Base-by-base conservation (phyloP, 1,284 basidiomycete species). In the Phellopilus nigrolimitatus region DNA sequence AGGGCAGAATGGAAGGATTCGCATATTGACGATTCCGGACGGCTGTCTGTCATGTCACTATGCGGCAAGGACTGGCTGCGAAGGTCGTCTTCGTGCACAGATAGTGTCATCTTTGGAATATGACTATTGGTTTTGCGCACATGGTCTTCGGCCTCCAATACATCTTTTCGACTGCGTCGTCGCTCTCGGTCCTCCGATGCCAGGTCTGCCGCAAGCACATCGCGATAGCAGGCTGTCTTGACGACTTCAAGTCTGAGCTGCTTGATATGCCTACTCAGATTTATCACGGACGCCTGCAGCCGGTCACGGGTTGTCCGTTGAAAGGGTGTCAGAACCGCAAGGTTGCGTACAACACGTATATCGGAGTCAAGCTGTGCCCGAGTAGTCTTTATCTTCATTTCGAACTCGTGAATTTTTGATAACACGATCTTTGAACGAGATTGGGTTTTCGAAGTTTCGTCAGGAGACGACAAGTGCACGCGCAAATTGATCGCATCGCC, bases 311-410 rank as follows among this genome's bases (percentile, higher is more conserved):
- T 94, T 4, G 84, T 72, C 47, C 80, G 80, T 62, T 88, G 89
- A 66, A 97, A 95, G 1, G 95, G 92, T 6, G 91, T 88, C 42
- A 97, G 73, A 45, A 88, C 79, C 1, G 84, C 84, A n/a, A 97
- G 74, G 61, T 94, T 95, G 37, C 87, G 82, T 15, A 88, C 80
- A 34, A 87, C 69, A 22, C 87, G 80, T 62, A 94, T 70, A 58
- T 88, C 79, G 10, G 77, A 68, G 42, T 87, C 79, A n/a, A 97
- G 78, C 53, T 80, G 77, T 0, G 72, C 64, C 59, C 84, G 80
- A n/a, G 76, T 70, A 1, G 73, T 64, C 12, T 70, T 65, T 45
- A 91, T 79, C 53, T 73, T 75, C 10, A 68, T 64, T 41, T 90
- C 80, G 46, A 94, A 67, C 38, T 84, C 78, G 34, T 69, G 66